A percentile compares a stretch with the other conserved stretches of the same genome.
Conservation (phyloP, 1,284 basidiomycete genomes). For the Golubevia sp. region DNA sequence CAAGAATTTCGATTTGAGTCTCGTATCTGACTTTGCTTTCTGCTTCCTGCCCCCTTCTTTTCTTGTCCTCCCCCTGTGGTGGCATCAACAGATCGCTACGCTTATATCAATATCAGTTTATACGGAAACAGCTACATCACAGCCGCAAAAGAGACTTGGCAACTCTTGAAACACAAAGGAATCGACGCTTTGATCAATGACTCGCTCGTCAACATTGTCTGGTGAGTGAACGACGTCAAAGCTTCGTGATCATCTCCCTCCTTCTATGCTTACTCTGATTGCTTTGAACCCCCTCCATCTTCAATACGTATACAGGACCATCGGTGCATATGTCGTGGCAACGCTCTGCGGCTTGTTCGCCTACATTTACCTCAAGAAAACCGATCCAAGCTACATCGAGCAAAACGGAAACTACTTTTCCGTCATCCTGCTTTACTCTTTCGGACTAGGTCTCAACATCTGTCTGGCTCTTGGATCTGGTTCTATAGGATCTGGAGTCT, state of each 20-base stretch:
- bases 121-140: constrained; percentile 80
- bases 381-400: constrained; percentile 44
- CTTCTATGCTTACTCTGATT: constrained; percentile 5
- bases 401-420: constrained; percentile 29
- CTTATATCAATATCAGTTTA: constrained; percentile 80
- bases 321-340: constrained; percentile 79
- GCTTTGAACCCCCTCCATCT: constrained; percentile 66
- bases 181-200: constrained; percentile 85
- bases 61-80: background rate
- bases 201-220: constrained; percentile 73
- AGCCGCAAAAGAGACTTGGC: constrained; percentile 90
- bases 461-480: constrained; percentile 55
- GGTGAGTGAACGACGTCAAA: constrained; percentile 66
- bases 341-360: constrained; percentile 77
- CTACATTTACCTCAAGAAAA: constrained; percentile 73
- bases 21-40: constrained; percentile 3
- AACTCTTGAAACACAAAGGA: constrained; percentile 79
- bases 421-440: constrained; percentile 41
- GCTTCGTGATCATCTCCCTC: constrained; percentile 4
- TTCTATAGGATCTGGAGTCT: constrained; percentile 52
- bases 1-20: constrained; percentile 34
- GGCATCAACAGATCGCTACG: constrained; percentile 31
- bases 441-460: constrained; percentile 60
- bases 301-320: constrained; percentile 62
- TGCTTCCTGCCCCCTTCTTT: background rate